These are phyloP conservation scores for Tubosaeta brunneosetosa DNA, from an alignment of 768 basidiomycete species.

Conservation along the genomic window DNA sequence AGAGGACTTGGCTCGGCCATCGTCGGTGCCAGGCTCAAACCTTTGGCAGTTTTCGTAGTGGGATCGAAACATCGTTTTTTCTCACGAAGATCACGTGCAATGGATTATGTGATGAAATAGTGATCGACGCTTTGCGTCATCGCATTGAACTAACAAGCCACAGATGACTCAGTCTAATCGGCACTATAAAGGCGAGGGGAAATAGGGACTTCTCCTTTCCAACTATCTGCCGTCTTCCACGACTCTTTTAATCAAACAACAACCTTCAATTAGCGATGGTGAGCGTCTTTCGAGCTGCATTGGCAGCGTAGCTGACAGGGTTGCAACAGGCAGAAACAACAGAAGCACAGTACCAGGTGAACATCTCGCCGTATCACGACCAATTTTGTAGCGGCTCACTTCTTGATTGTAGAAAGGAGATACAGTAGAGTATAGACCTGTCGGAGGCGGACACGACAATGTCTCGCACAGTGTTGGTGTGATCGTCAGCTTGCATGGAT, in stretches of 20 bases:
- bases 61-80: not conserved
- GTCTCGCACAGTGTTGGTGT: constrained; percentile 36
- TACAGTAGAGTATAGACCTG: constrained; percentile 41
- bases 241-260: not conserved
- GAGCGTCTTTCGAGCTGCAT: not conserved
- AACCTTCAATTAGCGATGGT: constrained; percentile 12
- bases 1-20: constrained; percentile 27
- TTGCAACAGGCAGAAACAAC: constrained; percentile 13
- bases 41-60: not conserved
- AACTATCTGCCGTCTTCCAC: too few relatives aligned
- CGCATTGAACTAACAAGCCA: too few relatives aligned
- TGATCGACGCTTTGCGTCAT: not conserved
- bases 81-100: not conserved
- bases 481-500: constrained; percentile 30
- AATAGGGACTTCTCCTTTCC: not conserved
- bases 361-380: too few relatives aligned
- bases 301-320: constrained; percentile 6
- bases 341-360: constrained; percentile 25
- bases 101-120: not conserved
- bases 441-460: constrained; percentile 37
- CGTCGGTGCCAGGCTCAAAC: constrained; percentile 1
- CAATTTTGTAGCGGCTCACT: not conserved
- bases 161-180: constrained; percentile 9
- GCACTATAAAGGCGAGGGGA: constrained; percentile 13
- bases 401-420: constrained; percentile 31